A percentile compares a stretch with the other conserved stretches of the same genome.
Conservation (phyloP, 2,329 filamentous ascomycete genomes). For the Trichophyton rubrum region DNA sequence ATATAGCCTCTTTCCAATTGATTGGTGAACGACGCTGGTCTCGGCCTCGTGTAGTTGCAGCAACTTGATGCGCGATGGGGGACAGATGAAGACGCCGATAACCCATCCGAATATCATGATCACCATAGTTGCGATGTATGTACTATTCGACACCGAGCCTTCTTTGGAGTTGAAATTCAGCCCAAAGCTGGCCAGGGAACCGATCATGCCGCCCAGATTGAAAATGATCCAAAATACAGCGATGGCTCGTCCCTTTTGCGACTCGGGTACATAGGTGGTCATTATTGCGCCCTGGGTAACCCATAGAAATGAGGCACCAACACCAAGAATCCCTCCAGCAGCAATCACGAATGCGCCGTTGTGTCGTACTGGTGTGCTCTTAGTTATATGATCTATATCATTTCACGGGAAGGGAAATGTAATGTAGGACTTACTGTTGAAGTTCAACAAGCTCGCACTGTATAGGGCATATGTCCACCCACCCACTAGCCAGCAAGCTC, state of each 20-base stretch:
- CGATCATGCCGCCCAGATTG: conserved; percentile 35
- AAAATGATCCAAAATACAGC: conserved; percentile 38
- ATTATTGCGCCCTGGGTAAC: conserved; percentile 39
- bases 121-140: conserved; percentile 39
- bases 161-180: conserved; percentile 32
- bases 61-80: conserved; percentile 33
- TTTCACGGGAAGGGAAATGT: background rate
- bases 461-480: conserved; percentile 39
- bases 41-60: conserved; percentile 31
- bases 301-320: conserved; percentile 37
- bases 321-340: conserved; percentile 35
- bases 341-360: conserved; percentile 37
- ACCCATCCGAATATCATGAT: conserved; percentile 41
- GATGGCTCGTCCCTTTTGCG: conserved; percentile 34
- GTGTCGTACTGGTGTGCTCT: conserved; percentile 16
- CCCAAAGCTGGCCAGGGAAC: conserved; percentile 34
- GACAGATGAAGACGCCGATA: conserved; percentile 38
- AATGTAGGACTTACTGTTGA: conserved; percentile 25
- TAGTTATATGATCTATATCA: background rate
- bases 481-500: conserved; percentile 33
- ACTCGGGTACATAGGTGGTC: conserved; percentile 35
- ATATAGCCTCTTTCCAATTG: conserved; percentile 19
- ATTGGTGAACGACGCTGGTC: conserved; percentile 26
- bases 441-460: conserved; percentile 34
- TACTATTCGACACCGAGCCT: conserved; percentile 38